A percentile compares a stretch with the other conserved stretches of the same genome.
Evolutionary conservation across 805 yeast species (phyloP).

Genomic region (Monosporozyma aerobia): DNA sequence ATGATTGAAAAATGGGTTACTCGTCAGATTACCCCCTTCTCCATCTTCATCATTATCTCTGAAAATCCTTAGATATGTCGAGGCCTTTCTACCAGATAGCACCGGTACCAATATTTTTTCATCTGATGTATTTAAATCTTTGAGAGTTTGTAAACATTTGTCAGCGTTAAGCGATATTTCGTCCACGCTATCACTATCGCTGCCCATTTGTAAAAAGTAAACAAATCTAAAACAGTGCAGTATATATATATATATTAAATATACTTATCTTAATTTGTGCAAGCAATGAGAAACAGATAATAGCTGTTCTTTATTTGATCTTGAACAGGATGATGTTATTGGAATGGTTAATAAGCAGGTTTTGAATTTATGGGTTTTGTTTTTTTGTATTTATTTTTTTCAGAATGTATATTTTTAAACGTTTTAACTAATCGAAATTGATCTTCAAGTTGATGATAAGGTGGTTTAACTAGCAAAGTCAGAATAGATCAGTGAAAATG

Average conservation of each 20-base stretch:
- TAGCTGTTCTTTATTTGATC: background rate
- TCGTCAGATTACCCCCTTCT: background rate
- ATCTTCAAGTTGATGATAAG: background rate
- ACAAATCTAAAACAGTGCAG: background rate
- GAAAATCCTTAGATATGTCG: slow-evolving; percentile 28
- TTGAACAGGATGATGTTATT: background rate
- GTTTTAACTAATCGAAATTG: background rate
- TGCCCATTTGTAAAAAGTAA: background rate
- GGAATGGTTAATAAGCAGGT: background rate
- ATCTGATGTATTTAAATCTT: slow-evolving; percentile 22
- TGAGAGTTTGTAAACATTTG: slow-evolving; percentile 8
- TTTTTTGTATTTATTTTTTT: background rate
- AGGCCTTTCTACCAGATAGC: slow-evolving; percentile 29
- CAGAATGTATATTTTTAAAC: background rate
- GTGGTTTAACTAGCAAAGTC: background rate
- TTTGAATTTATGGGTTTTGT: background rate
- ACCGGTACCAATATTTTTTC: slow-evolving; percentile 15
- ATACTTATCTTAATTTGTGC: background rate
- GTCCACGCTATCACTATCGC: slow-evolving; percentile 1
- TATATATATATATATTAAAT: background rate
- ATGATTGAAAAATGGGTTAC: background rate
- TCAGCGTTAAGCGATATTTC: background rate
- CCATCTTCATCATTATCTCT: slow-evolving; percentile 21
- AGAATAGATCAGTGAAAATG: background rate
- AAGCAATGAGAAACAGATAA: background rate